phyloP scores from a whole-genome alignment of 495 filamentous ascomycete species.

The Aspergillus campestris region DNA sequence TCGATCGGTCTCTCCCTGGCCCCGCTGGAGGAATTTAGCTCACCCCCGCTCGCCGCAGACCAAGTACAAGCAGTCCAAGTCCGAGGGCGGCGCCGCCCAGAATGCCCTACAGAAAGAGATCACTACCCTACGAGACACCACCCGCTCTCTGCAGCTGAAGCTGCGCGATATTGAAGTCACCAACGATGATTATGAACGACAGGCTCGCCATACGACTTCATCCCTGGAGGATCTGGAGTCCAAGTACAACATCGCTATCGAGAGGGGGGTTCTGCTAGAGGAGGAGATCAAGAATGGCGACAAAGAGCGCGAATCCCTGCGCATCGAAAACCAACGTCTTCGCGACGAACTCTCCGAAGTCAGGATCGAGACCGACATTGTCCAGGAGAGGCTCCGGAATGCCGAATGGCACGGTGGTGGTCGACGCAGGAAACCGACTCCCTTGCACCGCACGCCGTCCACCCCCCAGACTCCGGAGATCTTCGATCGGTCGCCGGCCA shows the following conservation, averaged over 20 bases:
- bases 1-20: not conserved
- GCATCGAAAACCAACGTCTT: conserved; percentile 82
- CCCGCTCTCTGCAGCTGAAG: conserved; percentile 69
- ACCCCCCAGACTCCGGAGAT: conserved; percentile 46
- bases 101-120: conserved; percentile 91
- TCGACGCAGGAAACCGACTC: conserved; percentile 44
- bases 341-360: conserved; percentile 87
- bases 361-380: conserved; percentile 89
- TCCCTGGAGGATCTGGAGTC: conserved; percentile 95
- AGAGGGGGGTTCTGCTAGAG: conserved; percentile 85
- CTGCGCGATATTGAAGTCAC: conserved; percentile 93
- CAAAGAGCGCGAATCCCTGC: conserved; percentile 75
- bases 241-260: conserved; percentile 91
- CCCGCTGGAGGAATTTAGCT: conserved; percentile 3
- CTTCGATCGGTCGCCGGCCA: conserved; percentile 48
- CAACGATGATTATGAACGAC: conserved; percentile 96
- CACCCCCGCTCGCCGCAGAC: conserved; percentile 43
- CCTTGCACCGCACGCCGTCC: conserved; percentile 35
- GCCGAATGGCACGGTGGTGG: conserved; percentile 46
- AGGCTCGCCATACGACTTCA: conserved; percentile 86
- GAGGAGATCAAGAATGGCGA: conserved; percentile 87
- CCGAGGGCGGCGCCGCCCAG: conserved; percentile 74
- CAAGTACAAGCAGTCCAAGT: conserved; percentile 93
- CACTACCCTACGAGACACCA: conserved; percentile 75
- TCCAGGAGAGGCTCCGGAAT: conserved; percentile 80